These are phyloP conservation scores for Cyberlindnera saturnus DNA, from an alignment of 805 yeast genomes.

Conservation along the genomic window DNA sequence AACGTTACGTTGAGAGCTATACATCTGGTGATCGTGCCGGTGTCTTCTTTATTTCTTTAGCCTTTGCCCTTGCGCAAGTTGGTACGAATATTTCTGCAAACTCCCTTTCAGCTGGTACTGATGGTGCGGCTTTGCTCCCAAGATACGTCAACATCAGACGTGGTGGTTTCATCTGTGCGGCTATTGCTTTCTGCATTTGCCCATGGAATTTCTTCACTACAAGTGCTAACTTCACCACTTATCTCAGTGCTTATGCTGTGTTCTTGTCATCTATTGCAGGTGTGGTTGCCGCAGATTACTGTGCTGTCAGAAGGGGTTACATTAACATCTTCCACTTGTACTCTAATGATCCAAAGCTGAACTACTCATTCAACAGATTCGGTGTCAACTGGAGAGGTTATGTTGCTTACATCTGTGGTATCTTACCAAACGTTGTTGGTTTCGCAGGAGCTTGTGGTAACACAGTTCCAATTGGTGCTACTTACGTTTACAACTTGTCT, in stretches of 20 bases:
- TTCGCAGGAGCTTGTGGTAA: slow-evolving; percentile 79
- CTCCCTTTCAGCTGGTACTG: slow-evolving; percentile 70
- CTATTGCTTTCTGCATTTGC: slow-evolving; percentile 62
- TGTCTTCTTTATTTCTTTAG: slow-evolving; percentile 66
- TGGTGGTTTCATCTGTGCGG: slow-evolving; percentile 76
- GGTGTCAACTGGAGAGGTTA: slow-evolving; percentile 86
- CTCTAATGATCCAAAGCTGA: slow-evolving; percentile 32
- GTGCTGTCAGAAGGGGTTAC: slow-evolving; percentile 67
- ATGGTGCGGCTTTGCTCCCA: slow-evolving; percentile 62
- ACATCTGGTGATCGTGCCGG: slow-evolving; percentile 68
- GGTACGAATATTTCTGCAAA: slow-evolving; percentile 76
- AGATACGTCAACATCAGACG: slow-evolving; percentile 67
- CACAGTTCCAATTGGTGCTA: slow-evolving; percentile 75
- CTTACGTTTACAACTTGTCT: slow-evolving; percentile 63
- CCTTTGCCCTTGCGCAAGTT: slow-evolving; percentile 70
- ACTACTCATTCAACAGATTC: slow-evolving; percentile 53
- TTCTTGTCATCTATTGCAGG: slow-evolving; percentile 83
- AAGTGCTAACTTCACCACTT: slow-evolving; percentile 71
- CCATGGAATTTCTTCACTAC: slow-evolving; percentile 79
- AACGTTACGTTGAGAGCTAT: slow-evolving; percentile 50
- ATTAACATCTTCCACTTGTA: slow-evolving; percentile 62
- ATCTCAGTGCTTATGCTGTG: slow-evolving; percentile 74
- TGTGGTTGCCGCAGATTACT: slow-evolving; percentile 62
- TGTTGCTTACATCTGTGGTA: slow-evolving; percentile 73
- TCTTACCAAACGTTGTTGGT: slow-evolving; percentile 80